Conservation (phyloP, 345 rosid species). For the Microcos paniculata region DNA sequence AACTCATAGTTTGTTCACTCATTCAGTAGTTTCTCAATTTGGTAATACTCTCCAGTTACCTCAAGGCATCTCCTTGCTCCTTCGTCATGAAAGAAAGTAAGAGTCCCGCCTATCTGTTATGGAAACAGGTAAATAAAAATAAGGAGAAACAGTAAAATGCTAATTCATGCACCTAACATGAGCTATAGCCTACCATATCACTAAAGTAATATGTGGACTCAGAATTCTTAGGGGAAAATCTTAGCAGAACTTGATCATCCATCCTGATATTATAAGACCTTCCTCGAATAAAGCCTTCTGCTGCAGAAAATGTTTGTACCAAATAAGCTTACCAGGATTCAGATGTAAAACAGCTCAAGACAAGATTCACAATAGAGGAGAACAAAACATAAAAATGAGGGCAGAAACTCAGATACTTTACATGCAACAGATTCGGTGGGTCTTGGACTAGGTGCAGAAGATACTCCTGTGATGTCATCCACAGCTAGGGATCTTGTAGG, state of each 20-base stretch:
- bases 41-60: constrained; percentile 41
- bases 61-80: constrained; percentile 91
- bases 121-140: constrained; percentile 19
- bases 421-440: constrained; percentile 58
- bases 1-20: background rate
- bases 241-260: constrained; percentile 86
- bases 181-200: constrained; percentile 61
- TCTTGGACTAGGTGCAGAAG: constrained; percentile 36
- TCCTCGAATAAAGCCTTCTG: constrained; percentile 91
- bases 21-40: background rate
- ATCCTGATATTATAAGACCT: constrained; percentile 96
- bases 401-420: constrained; percentile 34
- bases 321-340: constrained; percentile 39
- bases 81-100: constrained; percentile 89
- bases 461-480: constrained; percentile 40
- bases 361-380: constrained; percentile 18
- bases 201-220: constrained; percentile 93
- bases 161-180: constrained; percentile 4
- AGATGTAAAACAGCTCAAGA: constrained; percentile 18
- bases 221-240: constrained; percentile 90
- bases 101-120: constrained; percentile 93
- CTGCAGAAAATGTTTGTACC: constrained; percentile 61
- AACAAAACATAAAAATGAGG: background rate
- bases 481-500: constrained; percentile 36
- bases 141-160: background rate